A percentile compares a stretch with the other conserved stretches of the same genome.
These are phyloP conservation scores for Aspergillus terreus DNA, from an alignment of 2,329 filamentous ascomycete species.

Conservation along the genomic window DNA sequence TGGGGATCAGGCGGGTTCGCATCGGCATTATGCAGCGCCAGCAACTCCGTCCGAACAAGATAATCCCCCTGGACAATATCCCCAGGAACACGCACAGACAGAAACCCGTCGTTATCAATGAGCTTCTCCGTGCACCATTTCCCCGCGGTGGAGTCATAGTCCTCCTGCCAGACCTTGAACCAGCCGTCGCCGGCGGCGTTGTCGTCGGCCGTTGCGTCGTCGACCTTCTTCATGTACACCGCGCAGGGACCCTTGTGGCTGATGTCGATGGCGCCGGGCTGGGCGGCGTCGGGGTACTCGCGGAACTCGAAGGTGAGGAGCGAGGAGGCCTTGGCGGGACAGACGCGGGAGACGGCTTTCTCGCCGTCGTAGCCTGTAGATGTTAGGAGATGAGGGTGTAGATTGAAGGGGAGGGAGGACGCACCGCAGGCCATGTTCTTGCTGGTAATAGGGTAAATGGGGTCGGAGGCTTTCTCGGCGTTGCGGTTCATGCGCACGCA, in stretches of 20 bases:
- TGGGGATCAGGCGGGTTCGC: slow-evolving; percentile 58
- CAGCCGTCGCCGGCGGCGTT: slow-evolving; percentile 63
- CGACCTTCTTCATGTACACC: slow-evolving; percentile 69
- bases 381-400: background rate
- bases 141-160: slow-evolving; percentile 53
- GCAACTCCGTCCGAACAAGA: slow-evolving; percentile 66
- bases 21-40: slow-evolving; percentile 62
- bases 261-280: slow-evolving; percentile 55
- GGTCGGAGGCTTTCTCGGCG: slow-evolving; percentile 51
- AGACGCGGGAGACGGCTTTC: slow-evolving; percentile 48
- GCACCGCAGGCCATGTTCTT: slow-evolving; percentile 69
- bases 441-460: slow-evolving; percentile 56
- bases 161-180: slow-evolving; percentile 75
- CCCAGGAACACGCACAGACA: slow-evolving; percentile 60
- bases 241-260: slow-evolving; percentile 67
- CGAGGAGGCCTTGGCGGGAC: slow-evolving; percentile 47
- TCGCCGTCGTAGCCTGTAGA: slow-evolving; percentile 46
- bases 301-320: slow-evolving; percentile 66
- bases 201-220: slow-evolving; percentile 48
- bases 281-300: slow-evolving; percentile 53
- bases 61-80: slow-evolving; percentile 65
- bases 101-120: slow-evolving; percentile 59
- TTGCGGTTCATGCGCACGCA: slow-evolving; percentile 65
- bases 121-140: slow-evolving; percentile 71
- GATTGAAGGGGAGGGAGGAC: slow-evolving; percentile 18